Conservation (phyloP, 768 basidiomycete genomes). For the Russula vinacea region DNA sequence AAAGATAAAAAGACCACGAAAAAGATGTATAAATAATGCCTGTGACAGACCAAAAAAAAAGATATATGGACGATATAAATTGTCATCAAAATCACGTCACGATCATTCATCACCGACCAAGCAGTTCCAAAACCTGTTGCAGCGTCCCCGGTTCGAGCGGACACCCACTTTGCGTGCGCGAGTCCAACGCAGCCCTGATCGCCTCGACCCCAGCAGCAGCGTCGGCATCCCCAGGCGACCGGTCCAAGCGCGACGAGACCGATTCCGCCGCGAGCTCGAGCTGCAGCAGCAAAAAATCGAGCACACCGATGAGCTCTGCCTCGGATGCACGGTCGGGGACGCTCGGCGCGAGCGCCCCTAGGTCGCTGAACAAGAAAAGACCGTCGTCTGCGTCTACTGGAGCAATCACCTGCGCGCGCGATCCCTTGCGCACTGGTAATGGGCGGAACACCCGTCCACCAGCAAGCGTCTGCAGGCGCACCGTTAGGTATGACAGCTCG, state of each 20-base stretch:
- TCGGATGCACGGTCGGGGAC: slow-evolving; percentile 70
- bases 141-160: slow-evolving; percentile 23
- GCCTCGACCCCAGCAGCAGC: slow-evolving; percentile 2
- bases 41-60: neutral
- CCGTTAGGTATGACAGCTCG: slow-evolving; percentile 66
- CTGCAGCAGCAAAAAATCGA: slow-evolving; percentile 71
- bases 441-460: slow-evolving; percentile 38
- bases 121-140: slow-evolving; percentile 24
- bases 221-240: neutral
- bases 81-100: slow-evolving; percentile 3
- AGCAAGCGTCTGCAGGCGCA: slow-evolving; percentile 77
- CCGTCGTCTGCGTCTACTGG: slow-evolving; percentile 18
- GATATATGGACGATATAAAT: neutral
- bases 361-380: slow-evolving; percentile 36
- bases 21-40: slow-evolving; percentile 21
- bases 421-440: slow-evolving; percentile 27
- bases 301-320: slow-evolving; percentile 63
- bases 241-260: slow-evolving; percentile 17
- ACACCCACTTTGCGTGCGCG: slow-evolving; percentile 14
- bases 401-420: slow-evolving; percentile 31
- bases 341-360: slow-evolving; percentile 60
- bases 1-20: neutral
- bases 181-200: slow-evolving; percentile 15
- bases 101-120: slow-evolving; percentile 12
- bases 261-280: slow-evolving; percentile 62